A percentile compares a stretch with the other conserved stretches of the same genome.
Conservation (phyloP, 2,329 filamentous ascomycete genomes). For the Myriosclerotinia duriaeana region DNA sequence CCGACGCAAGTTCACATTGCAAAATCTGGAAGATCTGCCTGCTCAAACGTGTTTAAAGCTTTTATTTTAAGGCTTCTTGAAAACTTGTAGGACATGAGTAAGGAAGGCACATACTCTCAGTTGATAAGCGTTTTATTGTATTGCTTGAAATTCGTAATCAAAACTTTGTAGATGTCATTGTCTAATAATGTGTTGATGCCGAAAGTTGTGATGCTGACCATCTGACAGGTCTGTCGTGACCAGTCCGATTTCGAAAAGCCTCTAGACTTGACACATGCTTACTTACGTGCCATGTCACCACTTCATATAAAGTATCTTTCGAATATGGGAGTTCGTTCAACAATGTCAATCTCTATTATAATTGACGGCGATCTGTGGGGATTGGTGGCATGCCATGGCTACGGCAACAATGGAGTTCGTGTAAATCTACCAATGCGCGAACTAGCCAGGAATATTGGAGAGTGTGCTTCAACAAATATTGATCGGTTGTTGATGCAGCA, state of each 20-base stretch:
- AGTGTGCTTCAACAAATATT: conserved; percentile 53
- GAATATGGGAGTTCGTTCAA: conserved; percentile 87
- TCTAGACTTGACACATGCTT: conserved; percentile 68
- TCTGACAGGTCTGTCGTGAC: conserved; percentile 65
- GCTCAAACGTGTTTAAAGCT: neutral
- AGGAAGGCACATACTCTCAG: neutral
- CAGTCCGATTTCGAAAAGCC: conserved; percentile 71
- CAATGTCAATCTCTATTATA: conserved; percentile 92
- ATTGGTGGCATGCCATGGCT: conserved; percentile 80
- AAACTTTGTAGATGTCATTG: neutral
- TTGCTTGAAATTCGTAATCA: neutral
- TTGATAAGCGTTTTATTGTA: neutral
- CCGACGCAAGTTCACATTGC: neutral
- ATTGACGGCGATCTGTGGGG: conserved; percentile 86
- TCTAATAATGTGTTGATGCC: neutral
- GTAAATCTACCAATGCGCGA: conserved; percentile 50
- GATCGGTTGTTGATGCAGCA: conserved; percentile 26
- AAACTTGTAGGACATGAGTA: neutral
- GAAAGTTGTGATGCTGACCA: neutral
- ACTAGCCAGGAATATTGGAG: conserved; percentile 66
- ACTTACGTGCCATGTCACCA: conserved; percentile 85
- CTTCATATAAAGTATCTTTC: conserved; percentile 84
- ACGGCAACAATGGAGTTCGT: conserved; percentile 64
- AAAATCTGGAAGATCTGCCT: neutral
- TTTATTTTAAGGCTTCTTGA: neutral